Evolutionary conservation across 2,329 filamentous ascomycete species (phyloP).

Genomic region (Arthroderma sp.): DNA sequence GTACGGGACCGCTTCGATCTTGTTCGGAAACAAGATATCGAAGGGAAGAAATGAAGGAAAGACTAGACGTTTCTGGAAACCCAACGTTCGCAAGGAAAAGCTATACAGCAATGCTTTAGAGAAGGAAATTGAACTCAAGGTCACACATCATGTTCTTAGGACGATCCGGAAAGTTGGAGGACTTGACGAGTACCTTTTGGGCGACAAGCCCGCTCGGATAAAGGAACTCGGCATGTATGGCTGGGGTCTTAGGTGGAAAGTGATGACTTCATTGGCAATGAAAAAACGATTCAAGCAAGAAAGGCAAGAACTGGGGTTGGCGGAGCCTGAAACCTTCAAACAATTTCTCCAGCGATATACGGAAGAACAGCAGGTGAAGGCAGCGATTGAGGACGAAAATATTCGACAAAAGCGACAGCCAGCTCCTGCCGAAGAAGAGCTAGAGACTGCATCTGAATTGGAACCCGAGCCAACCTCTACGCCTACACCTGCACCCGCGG

Average conservation of each 20-base stretch:
- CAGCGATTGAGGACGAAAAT: slow-evolving; percentile 19
- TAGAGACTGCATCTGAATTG: too few species aligned
- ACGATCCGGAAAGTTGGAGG: slow-evolving; percentile 73
- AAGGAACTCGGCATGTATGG: slow-evolving; percentile 80
- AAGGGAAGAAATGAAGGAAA: slow-evolving; percentile 37
- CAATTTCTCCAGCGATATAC: slow-evolving; percentile 34
- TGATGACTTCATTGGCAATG: slow-evolving; percentile 66
- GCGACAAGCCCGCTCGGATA: slow-evolving; percentile 61
- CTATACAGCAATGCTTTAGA: slow-evolving; percentile 32
- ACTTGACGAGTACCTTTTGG: slow-evolving; percentile 81
- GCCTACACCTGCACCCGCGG: too few species aligned
- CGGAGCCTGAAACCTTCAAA: slow-evolving; percentile 24
- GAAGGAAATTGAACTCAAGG: slow-evolving; percentile 31
- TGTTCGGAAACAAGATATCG: slow-evolving; percentile 39
- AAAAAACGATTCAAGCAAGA: slow-evolving; percentile 54
- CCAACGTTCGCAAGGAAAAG: slow-evolving; percentile 36
- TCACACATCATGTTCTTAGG: slow-evolving; percentile 33
- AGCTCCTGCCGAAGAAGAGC: neutral
- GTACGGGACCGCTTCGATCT: slow-evolving; percentile 33
- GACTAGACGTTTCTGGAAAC: slow-evolving; percentile 36
- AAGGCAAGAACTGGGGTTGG: slow-evolving; percentile 52
- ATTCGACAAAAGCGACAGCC: neutral
- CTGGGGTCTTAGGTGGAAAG: slow-evolving; percentile 77
- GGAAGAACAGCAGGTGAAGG: slow-evolving; percentile 24
- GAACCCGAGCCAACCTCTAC: neutral